Evolutionary conservation across 75 land plant genomes (phyloP).

Genomic region (Picea glauca): DNA sequence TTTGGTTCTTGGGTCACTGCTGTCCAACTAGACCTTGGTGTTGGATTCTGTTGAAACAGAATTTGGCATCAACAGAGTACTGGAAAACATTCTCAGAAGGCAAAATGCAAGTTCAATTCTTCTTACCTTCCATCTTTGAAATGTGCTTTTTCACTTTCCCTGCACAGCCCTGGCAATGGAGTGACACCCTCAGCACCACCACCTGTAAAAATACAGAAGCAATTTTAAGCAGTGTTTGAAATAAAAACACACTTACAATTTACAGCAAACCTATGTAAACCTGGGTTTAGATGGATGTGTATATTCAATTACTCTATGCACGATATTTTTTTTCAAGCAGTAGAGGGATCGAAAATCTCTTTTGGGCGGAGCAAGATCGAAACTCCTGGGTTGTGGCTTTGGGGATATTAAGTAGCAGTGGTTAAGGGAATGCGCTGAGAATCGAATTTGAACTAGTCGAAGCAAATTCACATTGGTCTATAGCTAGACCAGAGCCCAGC

Average conservation of each 20-base stretch:
- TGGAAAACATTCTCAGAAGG: background rate
- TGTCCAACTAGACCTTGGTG: no score
- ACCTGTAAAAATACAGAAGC: slow-evolving; percentile 13
- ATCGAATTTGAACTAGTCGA: no score
- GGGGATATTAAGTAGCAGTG: background rate
- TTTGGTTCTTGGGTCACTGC: no score
- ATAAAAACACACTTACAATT: background rate
- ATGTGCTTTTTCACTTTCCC: slow-evolving; percentile 35
- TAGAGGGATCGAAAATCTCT: no score
- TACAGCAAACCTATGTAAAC: background rate
- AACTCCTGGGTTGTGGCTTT: background rate
- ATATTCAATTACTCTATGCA: no score
- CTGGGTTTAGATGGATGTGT: background rate
- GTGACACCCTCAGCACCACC: slow-evolving; percentile 28
- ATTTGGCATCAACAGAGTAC: no score
- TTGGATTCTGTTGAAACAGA: no score
- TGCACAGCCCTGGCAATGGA: slow-evolving; percentile 45
- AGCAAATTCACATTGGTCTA: no score
- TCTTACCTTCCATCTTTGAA: slow-evolving; percentile 28
- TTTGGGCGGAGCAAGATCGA: no score
- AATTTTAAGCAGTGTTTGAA: background rate
- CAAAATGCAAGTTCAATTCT: background rate
- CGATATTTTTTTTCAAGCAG: no score
- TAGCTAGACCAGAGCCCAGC: no score
- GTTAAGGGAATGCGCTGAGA: background rate